A percentile compares a stretch with the other conserved stretches of the same genome.
Conservation (phyloP, 2,329 filamentous ascomycete species). For the Fusarium sarcochroum region DNA sequence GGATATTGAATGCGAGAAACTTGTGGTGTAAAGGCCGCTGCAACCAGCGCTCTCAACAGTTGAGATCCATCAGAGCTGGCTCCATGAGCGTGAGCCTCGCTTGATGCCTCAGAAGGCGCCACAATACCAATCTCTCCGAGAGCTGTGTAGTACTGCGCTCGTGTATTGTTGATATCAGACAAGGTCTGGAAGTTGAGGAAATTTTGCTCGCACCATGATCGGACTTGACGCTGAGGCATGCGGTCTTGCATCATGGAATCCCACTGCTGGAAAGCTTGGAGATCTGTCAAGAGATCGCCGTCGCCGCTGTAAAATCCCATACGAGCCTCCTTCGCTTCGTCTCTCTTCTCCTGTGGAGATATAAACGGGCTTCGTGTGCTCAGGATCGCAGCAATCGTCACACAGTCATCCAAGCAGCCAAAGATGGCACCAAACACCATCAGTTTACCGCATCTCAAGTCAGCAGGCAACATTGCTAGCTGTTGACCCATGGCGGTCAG, state of each 20-base stretch:
- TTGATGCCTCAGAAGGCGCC: constrained; percentile 55
- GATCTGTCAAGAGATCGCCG: constrained; percentile 90
- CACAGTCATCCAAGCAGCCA: constrained; percentile 87
- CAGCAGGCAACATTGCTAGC: constrained; percentile 94
- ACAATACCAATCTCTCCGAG: constrained; percentile 89
- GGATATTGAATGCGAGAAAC: constrained; percentile 93
- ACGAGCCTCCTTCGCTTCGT: constrained; percentile 83
- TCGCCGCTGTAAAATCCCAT: constrained; percentile 81
- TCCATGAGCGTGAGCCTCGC: constrained; percentile 45
- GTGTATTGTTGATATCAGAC: constrained; percentile 88
- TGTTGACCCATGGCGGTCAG: constrained; percentile 93
- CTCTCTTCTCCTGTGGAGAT: constrained; percentile 84
- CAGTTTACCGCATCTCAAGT: constrained; percentile 92
- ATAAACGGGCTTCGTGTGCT: constrained; percentile 90
- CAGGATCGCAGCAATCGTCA: constrained; percentile 93
- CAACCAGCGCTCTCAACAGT: constrained; percentile 78
- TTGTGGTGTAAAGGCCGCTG: constrained; percentile 85
- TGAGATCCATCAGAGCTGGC: constrained; percentile 53
- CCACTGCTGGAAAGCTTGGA: constrained; percentile 89
- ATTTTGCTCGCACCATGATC: constrained; percentile 85
- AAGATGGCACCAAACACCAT: constrained; percentile 97
- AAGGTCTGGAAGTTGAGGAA: constrained; percentile 88
- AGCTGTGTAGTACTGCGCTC: constrained; percentile 86
- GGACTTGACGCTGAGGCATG: constrained; percentile 72
- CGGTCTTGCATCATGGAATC: constrained; percentile 73